Percentiles rank a stretch among this genome's conserved stretches.
Conservation (phyloP, 805 yeast genomes). For the Lipomyces spencermartinsiae region DNA sequence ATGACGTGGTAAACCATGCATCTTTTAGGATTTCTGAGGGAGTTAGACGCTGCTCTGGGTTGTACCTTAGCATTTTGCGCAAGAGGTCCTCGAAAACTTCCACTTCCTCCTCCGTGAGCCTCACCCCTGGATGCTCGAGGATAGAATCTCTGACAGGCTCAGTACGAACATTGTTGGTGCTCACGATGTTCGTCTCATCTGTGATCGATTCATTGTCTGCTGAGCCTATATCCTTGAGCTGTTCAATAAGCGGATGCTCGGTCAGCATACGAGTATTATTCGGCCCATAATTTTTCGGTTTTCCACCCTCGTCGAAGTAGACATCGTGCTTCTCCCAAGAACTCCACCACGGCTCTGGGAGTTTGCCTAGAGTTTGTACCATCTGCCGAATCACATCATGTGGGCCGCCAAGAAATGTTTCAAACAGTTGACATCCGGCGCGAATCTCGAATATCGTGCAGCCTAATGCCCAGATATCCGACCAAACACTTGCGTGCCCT, state of each 20-base stretch:
- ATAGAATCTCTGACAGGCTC: not conserved
- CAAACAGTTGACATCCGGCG: conserved; percentile 7
- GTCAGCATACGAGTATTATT: not conserved
- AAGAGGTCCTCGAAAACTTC: conserved; percentile 8
- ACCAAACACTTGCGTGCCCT: not conserved
- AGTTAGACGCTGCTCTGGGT: not conserved
- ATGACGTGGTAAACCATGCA: not conserved
- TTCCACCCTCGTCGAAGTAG: conserved; percentile 1
- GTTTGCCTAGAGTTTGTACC: not conserved
- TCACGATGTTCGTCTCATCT: not conserved
- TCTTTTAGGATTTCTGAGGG: not conserved
- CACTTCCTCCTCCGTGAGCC: not conserved
- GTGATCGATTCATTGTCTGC: not conserved
- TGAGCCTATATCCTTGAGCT: not conserved
- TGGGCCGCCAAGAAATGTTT: not conserved
- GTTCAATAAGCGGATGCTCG: not conserved
- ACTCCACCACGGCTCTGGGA: conserved; percentile 11
- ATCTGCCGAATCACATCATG: not conserved
- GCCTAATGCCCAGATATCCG: conserved; percentile 7
- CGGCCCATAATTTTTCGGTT: not conserved
- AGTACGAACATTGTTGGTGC: not conserved
- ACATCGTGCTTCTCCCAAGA: not conserved
- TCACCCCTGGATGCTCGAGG: not conserved
- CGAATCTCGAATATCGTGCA: not conserved
- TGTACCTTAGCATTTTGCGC: not conserved